Conservation (phyloP, 805 yeast species). For the Zygosaccharomyces kombuchaensis region DNA sequence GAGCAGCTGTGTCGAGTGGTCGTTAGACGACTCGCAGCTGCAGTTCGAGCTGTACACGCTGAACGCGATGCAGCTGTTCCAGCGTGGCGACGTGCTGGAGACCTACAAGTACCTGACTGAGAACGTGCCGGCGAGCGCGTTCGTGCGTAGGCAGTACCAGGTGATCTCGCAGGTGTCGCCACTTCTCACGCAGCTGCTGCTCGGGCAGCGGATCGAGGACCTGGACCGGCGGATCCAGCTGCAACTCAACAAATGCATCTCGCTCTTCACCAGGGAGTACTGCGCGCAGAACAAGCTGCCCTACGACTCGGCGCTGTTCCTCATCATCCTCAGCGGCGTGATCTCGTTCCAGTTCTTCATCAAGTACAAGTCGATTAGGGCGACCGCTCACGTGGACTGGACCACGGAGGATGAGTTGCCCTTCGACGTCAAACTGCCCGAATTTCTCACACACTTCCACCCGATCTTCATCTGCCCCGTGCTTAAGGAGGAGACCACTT, state of each 20-base stretch:
- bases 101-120: constrained; percentile 44
- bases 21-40: constrained; percentile 25
- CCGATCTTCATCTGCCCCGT: constrained; percentile 71
- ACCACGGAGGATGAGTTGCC: constrained; percentile 57
- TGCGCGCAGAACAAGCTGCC: constrained; percentile 47
- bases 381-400: constrained; percentile 42
- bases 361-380: constrained; percentile 41
- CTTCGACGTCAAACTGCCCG: constrained; percentile 55
- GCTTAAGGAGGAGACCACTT: constrained; percentile 60
- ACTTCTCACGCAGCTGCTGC: constrained; percentile 38
- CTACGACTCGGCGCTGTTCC: constrained; percentile 49
- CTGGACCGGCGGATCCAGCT: constrained; percentile 23
- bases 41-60: constrained; percentile 27
- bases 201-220: constrained; percentile 18
- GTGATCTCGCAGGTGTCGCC: constrained; percentile 41
- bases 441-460: constrained; percentile 47
- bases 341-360: constrained; percentile 50
- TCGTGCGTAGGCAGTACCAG: constrained; percentile 37
- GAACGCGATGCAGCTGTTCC: constrained; percentile 20
- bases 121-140: constrained; percentile 30
- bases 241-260: constrained; percentile 23
- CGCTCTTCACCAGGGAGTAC: constrained; percentile 44
- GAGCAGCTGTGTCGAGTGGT: constrained; percentile 50
- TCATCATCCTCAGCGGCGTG: constrained; percentile 48
- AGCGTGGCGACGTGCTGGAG: constrained; percentile 19